Conservation (phyloP, 1,284 basidiomycete species). For the Golubevia pallescens region DNA sequence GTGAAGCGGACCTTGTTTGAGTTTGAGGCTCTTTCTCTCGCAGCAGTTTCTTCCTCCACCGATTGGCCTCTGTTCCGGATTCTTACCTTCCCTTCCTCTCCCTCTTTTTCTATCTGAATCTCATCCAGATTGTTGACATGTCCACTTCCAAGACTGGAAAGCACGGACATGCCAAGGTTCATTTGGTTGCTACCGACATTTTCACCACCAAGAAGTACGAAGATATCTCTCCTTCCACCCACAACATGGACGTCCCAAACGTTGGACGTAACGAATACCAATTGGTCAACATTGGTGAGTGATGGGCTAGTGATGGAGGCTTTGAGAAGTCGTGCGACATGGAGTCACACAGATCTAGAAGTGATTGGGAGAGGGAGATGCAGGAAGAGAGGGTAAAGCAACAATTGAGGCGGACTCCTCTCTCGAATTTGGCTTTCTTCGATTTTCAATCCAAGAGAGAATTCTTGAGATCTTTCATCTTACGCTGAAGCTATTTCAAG, state of each 20-base stretch:
- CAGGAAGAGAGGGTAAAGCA: too few species aligned
- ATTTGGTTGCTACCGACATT: conserved; percentile 91
- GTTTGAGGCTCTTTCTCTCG: too few species aligned
- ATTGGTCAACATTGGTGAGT: conserved; percentile 71
- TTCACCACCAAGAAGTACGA: conserved; percentile 68
- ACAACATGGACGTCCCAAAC: conserved; percentile 99
- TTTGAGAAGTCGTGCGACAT: too few species aligned
- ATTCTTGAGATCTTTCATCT: too few species aligned
- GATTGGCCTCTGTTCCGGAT: background rate
- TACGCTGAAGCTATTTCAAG: too few species aligned
- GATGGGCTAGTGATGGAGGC: background rate
- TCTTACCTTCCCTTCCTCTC: background rate
- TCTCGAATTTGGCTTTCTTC: too few species aligned
- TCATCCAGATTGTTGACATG: conserved; percentile 71
- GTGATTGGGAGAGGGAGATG: too few species aligned
- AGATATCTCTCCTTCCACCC: conserved; percentile 97
- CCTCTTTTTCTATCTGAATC: background rate
- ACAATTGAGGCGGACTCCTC: too few species aligned
- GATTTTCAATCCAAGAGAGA: too few species aligned
- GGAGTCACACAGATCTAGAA: too few species aligned
- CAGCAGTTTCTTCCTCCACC: background rate
- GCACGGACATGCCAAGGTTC: conserved; percentile 99
- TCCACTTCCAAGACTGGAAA: conserved; percentile 97
- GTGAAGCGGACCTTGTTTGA: background rate
- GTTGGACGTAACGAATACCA: conserved; percentile 89